Evolutionary conservation across 441 rosid species (phyloP).

Genomic region (Arabidopsis lyrata): DNA sequence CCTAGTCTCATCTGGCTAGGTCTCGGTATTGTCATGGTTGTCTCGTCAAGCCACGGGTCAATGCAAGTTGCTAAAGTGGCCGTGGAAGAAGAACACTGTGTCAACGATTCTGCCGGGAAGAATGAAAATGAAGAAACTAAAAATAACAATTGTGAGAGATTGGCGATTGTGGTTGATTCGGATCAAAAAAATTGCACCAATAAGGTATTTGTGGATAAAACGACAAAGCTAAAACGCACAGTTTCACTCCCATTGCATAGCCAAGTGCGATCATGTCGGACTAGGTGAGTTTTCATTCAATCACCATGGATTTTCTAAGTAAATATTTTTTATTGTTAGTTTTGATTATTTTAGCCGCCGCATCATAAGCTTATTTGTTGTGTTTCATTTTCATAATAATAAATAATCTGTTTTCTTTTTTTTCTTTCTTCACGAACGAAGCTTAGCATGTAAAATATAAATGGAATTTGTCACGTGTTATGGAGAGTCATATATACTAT

Average conservation of each 20-base stretch:
- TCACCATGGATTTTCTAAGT: no score
- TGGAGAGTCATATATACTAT: no score
- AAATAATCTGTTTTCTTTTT: no score
- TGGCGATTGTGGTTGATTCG: conserved; percentile 23
- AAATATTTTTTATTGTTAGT: no score
- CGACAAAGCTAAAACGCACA: conserved; percentile 22
- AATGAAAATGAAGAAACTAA: background rate
- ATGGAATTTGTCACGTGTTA: no score
- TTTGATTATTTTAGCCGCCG: no score
- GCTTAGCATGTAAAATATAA: no score
- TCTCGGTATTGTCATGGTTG: conserved; percentile 2
- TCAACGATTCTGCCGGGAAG: background rate
- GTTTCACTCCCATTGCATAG: conserved; percentile 33
- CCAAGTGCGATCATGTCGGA: conserved; percentile 32
- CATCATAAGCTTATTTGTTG: no score
- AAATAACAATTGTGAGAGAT: conserved; percentile 10
- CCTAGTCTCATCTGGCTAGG: conserved; percentile 14
- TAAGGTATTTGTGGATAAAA: background rate
- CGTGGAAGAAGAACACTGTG: conserved; percentile 2
- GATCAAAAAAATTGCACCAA: conserved; percentile 8
- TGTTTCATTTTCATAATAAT: no score
- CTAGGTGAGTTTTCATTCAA: background rate
- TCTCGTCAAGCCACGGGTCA: conserved; percentile 11
- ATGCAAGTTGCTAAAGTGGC: conserved; percentile 1
- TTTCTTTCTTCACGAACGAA: no score